Evolutionary conservation across 805 yeast species (phyloP).

Genomic region (Lipomyces mesembrius): DNA sequence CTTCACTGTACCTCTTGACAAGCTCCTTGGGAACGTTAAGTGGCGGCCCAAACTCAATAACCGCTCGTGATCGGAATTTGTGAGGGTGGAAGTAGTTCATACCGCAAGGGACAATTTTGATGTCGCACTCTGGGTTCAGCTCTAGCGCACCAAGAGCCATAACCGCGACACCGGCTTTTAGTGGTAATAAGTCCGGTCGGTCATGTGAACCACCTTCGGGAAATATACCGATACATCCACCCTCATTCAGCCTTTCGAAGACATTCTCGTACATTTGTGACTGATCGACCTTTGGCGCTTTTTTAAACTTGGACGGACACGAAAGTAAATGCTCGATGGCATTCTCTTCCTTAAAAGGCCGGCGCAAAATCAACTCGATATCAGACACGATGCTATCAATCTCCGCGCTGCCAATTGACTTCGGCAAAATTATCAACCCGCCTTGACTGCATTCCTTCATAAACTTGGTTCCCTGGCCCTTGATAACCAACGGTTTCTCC

Average conservation of each 20-base stretch:
- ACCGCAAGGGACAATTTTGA: conserved; percentile 93
- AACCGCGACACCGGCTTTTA: conserved; percentile 96
- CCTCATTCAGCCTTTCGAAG: conserved; percentile 77
- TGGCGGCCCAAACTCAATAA: conserved; percentile 91
- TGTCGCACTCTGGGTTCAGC: conserved; percentile 71
- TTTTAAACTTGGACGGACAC: conserved; percentile 63
- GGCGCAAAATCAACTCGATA: conserved; percentile 67
- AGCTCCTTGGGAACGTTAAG: conserved; percentile 66
- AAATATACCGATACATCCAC: conserved; percentile 87
- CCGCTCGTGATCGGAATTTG: conserved; percentile 93
- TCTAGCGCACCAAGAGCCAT: conserved; percentile 97
- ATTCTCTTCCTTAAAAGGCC: conserved; percentile 65
- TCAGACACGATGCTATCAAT: conserved; percentile 71
- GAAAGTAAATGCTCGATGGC: conserved; percentile 51
- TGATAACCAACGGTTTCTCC: conserved; percentile 58
- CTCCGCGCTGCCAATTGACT: conserved; percentile 75
- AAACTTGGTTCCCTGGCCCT: conserved; percentile 73
- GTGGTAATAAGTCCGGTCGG: conserved; percentile 84
- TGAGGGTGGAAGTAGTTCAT: conserved; percentile 97
- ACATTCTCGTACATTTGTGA: conserved; percentile 80
- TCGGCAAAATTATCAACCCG: conserved; percentile 78
- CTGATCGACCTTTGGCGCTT: conserved; percentile 86
- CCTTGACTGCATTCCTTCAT: conserved; percentile 62
- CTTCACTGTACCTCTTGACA: conserved; percentile 64
- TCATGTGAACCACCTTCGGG: conserved; percentile 99